Evolutionary conservation across 768 basidiomycete species (phyloP).

Genomic region (Cubamyces sp.): DNA sequence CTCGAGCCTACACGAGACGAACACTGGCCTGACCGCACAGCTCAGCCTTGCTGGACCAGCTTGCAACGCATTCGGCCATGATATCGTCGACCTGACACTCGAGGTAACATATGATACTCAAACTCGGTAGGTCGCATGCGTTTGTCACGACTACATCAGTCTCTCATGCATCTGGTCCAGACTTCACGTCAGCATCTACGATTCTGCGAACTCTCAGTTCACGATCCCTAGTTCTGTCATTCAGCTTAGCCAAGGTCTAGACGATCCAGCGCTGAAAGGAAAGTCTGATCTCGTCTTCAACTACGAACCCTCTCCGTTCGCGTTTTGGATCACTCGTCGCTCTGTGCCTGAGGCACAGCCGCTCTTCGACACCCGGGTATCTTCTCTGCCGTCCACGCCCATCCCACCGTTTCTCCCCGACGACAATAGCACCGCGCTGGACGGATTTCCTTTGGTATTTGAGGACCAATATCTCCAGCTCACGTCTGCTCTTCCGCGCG

Average conservation of each 20-base stretch:
- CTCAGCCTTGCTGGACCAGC: constrained; percentile 56
- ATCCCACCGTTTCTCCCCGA: constrained; percentile 54
- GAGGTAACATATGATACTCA: constrained; percentile 66
- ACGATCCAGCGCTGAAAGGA: constrained; percentile 22
- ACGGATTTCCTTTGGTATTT: constrained; percentile 72
- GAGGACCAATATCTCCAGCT: constrained; percentile 82
- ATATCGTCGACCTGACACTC: constrained; percentile 59
- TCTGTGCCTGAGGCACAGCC: constrained; percentile 55
- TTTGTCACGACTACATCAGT: constrained; percentile 28
- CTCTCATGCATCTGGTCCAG: constrained; percentile 44
- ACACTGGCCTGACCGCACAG: constrained; percentile 57
- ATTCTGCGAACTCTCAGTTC: constrained; percentile 64
- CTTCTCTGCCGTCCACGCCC: constrained; percentile 63
- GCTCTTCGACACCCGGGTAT: constrained; percentile 70
- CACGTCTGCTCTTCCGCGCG: constrained; percentile 63
- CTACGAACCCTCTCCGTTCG: constrained; percentile 65
- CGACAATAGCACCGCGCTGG: constrained; percentile 58
- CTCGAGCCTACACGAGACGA: constrained; percentile 45
- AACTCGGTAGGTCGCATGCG: constrained; percentile 46
- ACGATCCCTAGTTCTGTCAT: constrained; percentile 62
- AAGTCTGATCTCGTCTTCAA: constrained; percentile 73
- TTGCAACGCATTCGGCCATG: constrained; percentile 69
- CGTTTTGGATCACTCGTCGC: constrained; percentile 80
- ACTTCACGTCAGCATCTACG: constrained; percentile 69
- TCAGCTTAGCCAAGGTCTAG: constrained; percentile 38